phyloP scores from a whole-genome alignment of 441 rosid genomes.

The Arabidopsis lyrata region DNA sequence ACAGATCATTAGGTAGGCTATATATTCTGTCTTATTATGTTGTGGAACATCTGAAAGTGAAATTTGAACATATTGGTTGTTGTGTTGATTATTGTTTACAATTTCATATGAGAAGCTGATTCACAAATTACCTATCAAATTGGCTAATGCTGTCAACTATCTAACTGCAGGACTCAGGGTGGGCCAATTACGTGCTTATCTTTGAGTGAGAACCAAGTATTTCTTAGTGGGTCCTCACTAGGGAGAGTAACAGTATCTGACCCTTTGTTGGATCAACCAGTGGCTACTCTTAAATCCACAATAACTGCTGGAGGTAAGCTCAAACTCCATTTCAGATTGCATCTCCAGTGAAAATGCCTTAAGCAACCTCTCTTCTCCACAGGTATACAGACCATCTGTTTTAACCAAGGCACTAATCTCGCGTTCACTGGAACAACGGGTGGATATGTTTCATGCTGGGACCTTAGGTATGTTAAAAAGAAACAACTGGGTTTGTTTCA shows the following conservation, averaged over 20 bases:
- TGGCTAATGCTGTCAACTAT: constrained; percentile 20
- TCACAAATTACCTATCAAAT: neutral
- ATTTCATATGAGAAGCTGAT: neutral
- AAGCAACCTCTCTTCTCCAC: constrained; percentile 35
- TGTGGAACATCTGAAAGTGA: constrained; percentile 5
- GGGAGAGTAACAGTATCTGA: constrained; percentile 77
- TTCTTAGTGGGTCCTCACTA: constrained; percentile 73
- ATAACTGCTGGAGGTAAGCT: constrained; percentile 61
- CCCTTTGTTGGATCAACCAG: constrained; percentile 64
- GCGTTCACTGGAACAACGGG: constrained; percentile 81
- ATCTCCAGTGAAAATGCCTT: constrained; percentile 16
- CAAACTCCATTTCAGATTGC: constrained; percentile 23
- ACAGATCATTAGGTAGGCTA: constrained; percentile 69
- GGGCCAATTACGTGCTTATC: constrained; percentile 80
- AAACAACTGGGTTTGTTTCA: neutral
- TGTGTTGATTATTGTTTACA: neutral
- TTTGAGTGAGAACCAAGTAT: constrained; percentile 68
- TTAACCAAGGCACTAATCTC: constrained; percentile 63
- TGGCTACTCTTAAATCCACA: constrained; percentile 68
- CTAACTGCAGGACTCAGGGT: constrained; percentile 68
- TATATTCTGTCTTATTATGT: neutral
- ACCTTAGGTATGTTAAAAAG: constrained; percentile 62
- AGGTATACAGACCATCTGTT: constrained; percentile 77
- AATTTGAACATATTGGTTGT: neutral
- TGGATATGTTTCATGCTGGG: constrained; percentile 85